Base-by-base conservation (phyloP, 2,329 filamentous ascomycete genomes). In the Periglandula ipomoeae region DNA sequence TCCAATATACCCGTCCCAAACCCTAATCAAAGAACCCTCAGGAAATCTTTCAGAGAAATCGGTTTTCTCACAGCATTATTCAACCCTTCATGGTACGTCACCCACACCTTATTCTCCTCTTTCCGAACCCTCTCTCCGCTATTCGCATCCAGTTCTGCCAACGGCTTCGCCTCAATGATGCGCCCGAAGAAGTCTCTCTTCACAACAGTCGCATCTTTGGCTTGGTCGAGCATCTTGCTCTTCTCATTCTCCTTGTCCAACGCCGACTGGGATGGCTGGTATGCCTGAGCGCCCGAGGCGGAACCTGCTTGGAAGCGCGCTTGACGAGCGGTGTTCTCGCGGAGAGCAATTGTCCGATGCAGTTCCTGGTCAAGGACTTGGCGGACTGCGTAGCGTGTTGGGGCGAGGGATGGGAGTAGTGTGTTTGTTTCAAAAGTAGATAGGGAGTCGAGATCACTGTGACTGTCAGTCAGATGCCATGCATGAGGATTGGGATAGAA, bases 321-420 rank as follows among this genome's bases (percentile, higher is more conserved):
- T 58, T 86, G 79, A 2, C 86, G 73, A 0, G 81, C 76, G 4
- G 79, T 75, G 52, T 79, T 79, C 44, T 87, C 84, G 13, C 84
- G 82, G 30, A 81, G 71, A 26, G 78, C 70, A 11, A 84, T 77
- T 43, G 88, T 84, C 60, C 85, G 88, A 52, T 80, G 81, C 58
- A 91, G 86, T 64, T 97, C 91, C 63, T 93, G 88, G 60, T 95
- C 89, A 1, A 98, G 76, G 8, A 96, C 90, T 64, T 96, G 91
- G 20, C 93, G 83, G 5, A 98, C 85, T 1, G 91, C 91, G 61
- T 89, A 98, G n/a, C 93, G 81, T 0, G 88, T 88, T 0, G 87
- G 89, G 1, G 81, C 82, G 9, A 80, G 78, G 2, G 79, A 77
- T 34, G 74, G 70, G 15, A 78, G 69, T 4, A 75, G 69, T 2